Conservation (phyloP, 345 rosid species). For the Ceriops zippeliana region DNA sequence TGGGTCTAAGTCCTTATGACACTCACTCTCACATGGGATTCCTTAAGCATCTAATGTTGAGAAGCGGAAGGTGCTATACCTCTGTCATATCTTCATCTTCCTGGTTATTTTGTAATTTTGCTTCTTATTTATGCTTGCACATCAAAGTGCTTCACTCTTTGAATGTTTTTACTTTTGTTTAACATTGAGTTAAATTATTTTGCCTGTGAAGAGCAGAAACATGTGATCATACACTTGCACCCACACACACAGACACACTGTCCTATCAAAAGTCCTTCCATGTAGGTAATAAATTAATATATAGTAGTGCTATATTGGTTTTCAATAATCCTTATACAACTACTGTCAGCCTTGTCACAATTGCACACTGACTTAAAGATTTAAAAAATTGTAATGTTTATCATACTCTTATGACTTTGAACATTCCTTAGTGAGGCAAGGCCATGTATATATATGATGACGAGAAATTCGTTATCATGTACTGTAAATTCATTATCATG, state of each 20-base stretch:
- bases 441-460: neutral
- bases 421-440: neutral
- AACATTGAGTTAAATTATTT: no score
- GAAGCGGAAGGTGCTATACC: slow-evolving; percentile 78
- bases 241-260: neutral
- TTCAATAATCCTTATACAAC: neutral
- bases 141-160: neutral
- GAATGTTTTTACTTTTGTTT: no score
- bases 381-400: neutral
- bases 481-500: neutral
- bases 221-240: neutral
- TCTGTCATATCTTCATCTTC: neutral
- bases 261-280: neutral
- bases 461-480: neutral
- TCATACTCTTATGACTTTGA: no score
- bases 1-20: slow-evolving; percentile 77
- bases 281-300: neutral
- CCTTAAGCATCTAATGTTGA: slow-evolving; percentile 89
- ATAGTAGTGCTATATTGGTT: neutral
- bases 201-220: neutral
- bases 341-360: neutral
- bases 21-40: slow-evolving; percentile 79
- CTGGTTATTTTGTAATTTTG: neutral
- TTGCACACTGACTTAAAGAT: neutral
- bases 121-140: neutral